Evolutionary conservation across 2,329 filamentous ascomycete species (phyloP).

Genomic region (Fusarium continuum): DNA sequence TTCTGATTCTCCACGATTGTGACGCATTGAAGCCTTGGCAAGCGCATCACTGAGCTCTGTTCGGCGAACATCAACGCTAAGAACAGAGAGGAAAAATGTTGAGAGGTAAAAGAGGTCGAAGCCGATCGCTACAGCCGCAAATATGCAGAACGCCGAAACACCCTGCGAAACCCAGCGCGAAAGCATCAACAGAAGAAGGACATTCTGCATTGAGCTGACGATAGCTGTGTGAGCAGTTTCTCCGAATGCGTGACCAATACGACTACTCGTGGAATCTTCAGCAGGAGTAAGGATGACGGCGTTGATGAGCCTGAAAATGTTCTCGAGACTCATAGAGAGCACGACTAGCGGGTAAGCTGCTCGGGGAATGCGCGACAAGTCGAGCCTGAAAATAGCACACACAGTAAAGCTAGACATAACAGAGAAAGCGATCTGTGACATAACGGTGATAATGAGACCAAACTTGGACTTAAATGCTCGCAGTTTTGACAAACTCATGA

Average conservation of each 20-base stretch:
- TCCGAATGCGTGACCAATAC: conserved; percentile 78
- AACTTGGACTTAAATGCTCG: conserved; percentile 79
- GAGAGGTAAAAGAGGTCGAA: conserved; percentile 83
- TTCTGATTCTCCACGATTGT: conserved; percentile 44
- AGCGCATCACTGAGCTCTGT: conserved; percentile 80
- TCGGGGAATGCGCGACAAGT: conserved; percentile 77
- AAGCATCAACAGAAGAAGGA: conserved; percentile 71
- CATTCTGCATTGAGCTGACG: conserved; percentile 73
- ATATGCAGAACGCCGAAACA: conserved; percentile 78
- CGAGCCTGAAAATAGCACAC: conserved; percentile 78
- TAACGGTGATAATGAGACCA: conserved; percentile 75
- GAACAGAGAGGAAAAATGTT: conserved; percentile 81
- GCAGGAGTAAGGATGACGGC: conserved; percentile 77
- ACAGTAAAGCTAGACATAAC: conserved; percentile 83
- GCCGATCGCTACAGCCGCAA: conserved; percentile 76
- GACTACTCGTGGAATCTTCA: conserved; percentile 71
- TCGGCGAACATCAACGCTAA: conserved; percentile 81
- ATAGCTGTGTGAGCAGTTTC: conserved; percentile 76
- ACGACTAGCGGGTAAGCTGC: conserved; percentile 82
- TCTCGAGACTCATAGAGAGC: conserved; percentile 79
- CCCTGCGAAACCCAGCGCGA: conserved; percentile 74
- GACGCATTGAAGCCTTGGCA: conserved; percentile 61
- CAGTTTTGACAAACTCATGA: conserved; percentile 72
- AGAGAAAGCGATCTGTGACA: conserved; percentile 75
- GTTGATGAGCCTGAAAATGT: conserved; percentile 81